Conservation (phyloP, 768 basidiomycete species). For the Serendipita sp. region DNA sequence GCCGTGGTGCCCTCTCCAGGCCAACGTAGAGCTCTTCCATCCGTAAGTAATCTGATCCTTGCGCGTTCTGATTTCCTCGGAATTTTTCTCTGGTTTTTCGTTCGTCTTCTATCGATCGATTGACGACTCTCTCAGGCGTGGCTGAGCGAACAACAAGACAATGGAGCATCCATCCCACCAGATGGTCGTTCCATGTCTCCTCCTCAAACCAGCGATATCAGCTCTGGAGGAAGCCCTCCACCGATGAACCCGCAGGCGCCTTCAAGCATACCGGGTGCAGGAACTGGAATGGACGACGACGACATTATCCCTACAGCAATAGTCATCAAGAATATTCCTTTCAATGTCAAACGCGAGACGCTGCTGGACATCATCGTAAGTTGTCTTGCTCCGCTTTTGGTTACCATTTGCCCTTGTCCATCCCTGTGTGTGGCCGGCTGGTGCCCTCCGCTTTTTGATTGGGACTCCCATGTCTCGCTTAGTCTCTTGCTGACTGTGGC, state of each 20-base stretch:
- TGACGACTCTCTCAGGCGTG: slow-evolving; percentile 28
- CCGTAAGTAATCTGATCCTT: slow-evolving; percentile 32
- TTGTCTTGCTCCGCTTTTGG: slow-evolving; percentile 13
- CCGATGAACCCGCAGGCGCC: slow-evolving; percentile 30
- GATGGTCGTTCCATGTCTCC: slow-evolving; percentile 73
- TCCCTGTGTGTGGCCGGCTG: not conserved
- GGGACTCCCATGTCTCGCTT: not conserved
- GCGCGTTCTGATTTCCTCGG: slow-evolving; percentile 13
- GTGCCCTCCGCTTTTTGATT: not conserved
- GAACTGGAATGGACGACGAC: slow-evolving; percentile 48
- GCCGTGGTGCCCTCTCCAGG: slow-evolving; percentile 35
- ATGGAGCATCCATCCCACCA: slow-evolving; percentile 24
- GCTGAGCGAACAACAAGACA: slow-evolving; percentile 57
- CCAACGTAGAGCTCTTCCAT: slow-evolving; percentile 52
- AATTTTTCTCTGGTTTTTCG: slow-evolving; percentile 11
- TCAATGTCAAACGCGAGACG: slow-evolving; percentile 93
- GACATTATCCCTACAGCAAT: slow-evolving; percentile 98
- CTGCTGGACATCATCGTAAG: slow-evolving; percentile 90
- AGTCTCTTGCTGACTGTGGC: not conserved
- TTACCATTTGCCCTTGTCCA: slow-evolving; percentile 8
- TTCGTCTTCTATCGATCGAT: slow-evolving; percentile 15
- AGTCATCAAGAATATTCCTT: slow-evolving; percentile 99
- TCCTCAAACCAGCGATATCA: slow-evolving; percentile 66
- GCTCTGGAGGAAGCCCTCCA: slow-evolving; percentile 62
- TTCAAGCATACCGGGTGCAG: slow-evolving; percentile 28